Base-by-base conservation (phyloP, 768 basidiomycete genomes). In the Psilocybe sp. region DNA sequence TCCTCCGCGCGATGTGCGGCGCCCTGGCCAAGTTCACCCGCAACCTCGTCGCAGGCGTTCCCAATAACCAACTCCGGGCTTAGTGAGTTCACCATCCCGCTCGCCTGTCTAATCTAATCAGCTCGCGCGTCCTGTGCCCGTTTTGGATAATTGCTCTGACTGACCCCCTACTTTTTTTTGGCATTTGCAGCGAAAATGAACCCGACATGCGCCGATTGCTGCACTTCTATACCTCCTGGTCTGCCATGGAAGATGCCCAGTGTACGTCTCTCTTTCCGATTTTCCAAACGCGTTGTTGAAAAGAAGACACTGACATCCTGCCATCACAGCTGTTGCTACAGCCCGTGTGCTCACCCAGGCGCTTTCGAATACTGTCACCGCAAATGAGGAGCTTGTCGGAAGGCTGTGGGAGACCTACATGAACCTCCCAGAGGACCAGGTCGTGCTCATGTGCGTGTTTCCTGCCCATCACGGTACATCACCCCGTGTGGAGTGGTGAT, bases 351-450 rank as follows among this genome's bases (percentile, higher is more conserved):
- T 90, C 23, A 74, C 85, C 2, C 92, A 97, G 64, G 71, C 88
- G 3, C 74, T 96, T 23, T 89, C 92, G 15, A 97, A 97, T 64
- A 73, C 92, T 18, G 78, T 95, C 31, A 92, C 94, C 2, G 76
- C 78, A 7, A 89, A 92, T 52, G 79, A 84, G 37, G 57, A 53
- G 7, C 74, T 86, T 40, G 73, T 79, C 53, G 63, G 72, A n/a
- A 72, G 63, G 16, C 66, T 87, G 31, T 92, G 87, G 89, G 73
- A 74, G 33, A 74, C 69, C 1, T 85, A 86, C 57, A 69, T 91
- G 62, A 75, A 73, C 46, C 72, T 88, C 4, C 79, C 86, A 1
- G 89, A 91, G 59, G 84, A 89, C 53, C 76, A 85, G 62, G 79
- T 82, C 41, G 73, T 96, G 9, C 68, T 96, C 49, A 77, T 88